Base-by-base conservation (phyloP, 208 protist genomes). In the Leptomonas seymouri region DNA sequence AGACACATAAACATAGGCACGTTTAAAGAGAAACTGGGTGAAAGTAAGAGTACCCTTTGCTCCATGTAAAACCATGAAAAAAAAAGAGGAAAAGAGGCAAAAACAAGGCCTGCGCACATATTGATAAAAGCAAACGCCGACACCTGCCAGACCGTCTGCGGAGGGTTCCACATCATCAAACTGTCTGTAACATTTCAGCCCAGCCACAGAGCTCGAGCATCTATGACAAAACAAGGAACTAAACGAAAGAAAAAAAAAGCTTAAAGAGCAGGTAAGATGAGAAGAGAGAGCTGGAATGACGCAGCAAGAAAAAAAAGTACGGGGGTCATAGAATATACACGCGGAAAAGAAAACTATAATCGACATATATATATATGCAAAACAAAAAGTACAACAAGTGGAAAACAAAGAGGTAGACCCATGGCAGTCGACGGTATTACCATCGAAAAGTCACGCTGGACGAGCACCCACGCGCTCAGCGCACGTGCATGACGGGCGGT, bases 401-500 rank as follows among this genome's bases (percentile, higher is more conserved):
- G 67, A 61, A 63, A 46, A 36, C 54, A 65, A 56, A 53, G 39
- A 23, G 36, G 50, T 25, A 64, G 27, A n/a, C n/a, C n/a, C n/a
- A n/a, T n/a, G n/a, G n/a, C n/a, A n/a, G n/a, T n/a, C n/a, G n/a
- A n/a, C n/a, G n/a, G n/a, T n/a, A n/a, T n/a, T n/a, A n/a, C n/a
- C n/a, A n/a, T n/a, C n/a, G n/a, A n/a, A n/a, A n/a, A n/a, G n/a
- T n/a, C n/a, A n/a, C n/a, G 50, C 3, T 58, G n/a, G 51, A 23
- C 15, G 44, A 18, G 34, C 11, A 60, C 55, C 21, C 23, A 14
- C 15, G 36, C 12, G 31, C 16, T 48, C 14, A 75, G 18, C 23
- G 46, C 59, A 56, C 70, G 41, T 55, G 53, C 56, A 59, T 65
- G 16, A 23, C n/a, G 6, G 68, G 60, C 20, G 67, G 45, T 41